Evolutionary conservation across 768 basidiomycete genomes (phyloP).

Genomic region (Termitomyces sp.): DNA sequence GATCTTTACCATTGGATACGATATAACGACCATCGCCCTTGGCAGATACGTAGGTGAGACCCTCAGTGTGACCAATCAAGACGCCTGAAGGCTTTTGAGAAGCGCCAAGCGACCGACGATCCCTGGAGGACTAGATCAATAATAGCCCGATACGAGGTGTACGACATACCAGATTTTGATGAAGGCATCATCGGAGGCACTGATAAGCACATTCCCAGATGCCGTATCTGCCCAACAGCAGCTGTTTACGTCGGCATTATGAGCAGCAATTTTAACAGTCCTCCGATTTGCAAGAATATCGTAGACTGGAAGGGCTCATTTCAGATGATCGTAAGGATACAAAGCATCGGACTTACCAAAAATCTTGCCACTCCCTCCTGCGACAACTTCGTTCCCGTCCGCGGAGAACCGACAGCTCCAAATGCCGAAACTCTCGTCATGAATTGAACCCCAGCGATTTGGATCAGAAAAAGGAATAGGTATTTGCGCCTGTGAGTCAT

Average conservation of each 20-base stretch:
- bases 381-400: constrained; percentile 92
- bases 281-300: constrained; percentile 78
- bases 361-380: constrained; percentile 81
- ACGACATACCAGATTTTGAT: constrained; percentile 85
- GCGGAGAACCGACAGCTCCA: constrained; percentile 97
- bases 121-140: constrained; percentile 28
- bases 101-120: constrained; percentile 47
- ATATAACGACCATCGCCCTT: constrained; percentile 96
- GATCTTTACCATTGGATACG: constrained; percentile 95
- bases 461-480: constrained; percentile 55
- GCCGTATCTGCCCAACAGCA: constrained; percentile 93
- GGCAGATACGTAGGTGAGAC: constrained; percentile 90
- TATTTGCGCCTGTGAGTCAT: constrained; percentile 53
- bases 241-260: constrained; percentile 89
- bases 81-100: constrained; percentile 84
- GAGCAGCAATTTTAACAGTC: constrained; percentile 83
- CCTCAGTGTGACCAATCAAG: constrained; percentile 92
- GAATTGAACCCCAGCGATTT: constrained; percentile 32
- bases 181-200: constrained; percentile 91
- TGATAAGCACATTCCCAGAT: constrained; percentile 91
- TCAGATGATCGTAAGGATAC: constrained; percentile 1
- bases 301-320: constrained; percentile 57
- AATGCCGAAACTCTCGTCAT: constrained; percentile 59
- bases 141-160: constrained; percentile 30
- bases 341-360: constrained; percentile 42